These are phyloP conservation scores for Wallacemonas collosoma DNA, from an alignment of 208 protist species.

Conservation along the genomic window DNA sequence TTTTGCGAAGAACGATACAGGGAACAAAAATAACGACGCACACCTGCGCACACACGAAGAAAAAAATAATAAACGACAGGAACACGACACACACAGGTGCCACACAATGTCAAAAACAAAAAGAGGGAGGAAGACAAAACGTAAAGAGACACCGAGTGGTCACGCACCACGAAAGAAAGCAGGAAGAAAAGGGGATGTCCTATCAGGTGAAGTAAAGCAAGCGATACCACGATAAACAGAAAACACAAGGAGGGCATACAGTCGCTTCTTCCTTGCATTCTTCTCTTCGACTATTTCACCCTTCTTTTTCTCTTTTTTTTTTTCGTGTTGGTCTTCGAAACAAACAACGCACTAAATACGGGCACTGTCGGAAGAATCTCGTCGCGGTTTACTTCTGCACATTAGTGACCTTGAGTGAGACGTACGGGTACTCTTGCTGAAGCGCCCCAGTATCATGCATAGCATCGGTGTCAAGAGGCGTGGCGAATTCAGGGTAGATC, in stretches of 20 bases:
- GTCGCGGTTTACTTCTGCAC: conserved; percentile 51
- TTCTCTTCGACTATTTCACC: too few relatives aligned
- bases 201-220: neutral
- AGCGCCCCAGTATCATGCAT: conserved; percentile 58
- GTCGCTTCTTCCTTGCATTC: too few relatives aligned
- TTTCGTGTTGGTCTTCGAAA: too few relatives aligned
- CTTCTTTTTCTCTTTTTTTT: too few relatives aligned
- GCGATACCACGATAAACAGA: conserved; percentile 1
- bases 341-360: too few relatives aligned
- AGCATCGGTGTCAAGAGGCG: conserved; percentile 49
- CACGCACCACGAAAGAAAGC: neutral
- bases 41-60: conserved; percentile 9
- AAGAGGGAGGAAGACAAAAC: conserved; percentile 18
- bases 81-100: conserved; percentile 5
- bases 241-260: conserved; percentile 2
- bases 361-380: too few relatives aligned
- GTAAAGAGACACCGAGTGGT: neutral
- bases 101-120: neutral
- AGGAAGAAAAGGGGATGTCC: conserved; percentile 12
- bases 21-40: neutral
- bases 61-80: conserved; percentile 17
- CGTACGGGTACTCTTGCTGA: conserved; percentile 87
- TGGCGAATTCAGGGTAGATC: conserved; percentile 69
- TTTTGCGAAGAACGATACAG: conserved; percentile 8
- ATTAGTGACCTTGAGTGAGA: conserved; percentile 83